Base-by-base conservation (phyloP, 78 protist species). In the Bodo saltans region DNA sequence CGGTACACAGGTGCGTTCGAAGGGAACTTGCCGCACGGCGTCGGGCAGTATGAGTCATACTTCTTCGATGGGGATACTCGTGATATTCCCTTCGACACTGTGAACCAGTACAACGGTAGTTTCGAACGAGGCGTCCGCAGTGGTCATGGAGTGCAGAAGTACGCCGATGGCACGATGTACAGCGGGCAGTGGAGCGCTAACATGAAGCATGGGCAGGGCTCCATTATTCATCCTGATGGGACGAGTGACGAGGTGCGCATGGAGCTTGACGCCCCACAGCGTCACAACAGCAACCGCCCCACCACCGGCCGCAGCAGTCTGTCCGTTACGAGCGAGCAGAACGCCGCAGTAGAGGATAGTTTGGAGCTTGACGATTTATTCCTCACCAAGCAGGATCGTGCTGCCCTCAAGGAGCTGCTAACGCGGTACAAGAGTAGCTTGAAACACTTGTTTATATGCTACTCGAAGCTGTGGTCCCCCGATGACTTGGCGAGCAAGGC, bases 191-290 rank as follows among this genome's bases (percentile, higher is more conserved):
- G 74, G 82, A 25, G 28, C 3, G 34, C 68, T 32, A 42, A 42
- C 26, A 32, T 74, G 82, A 70, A 74, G 79, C 76, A 74, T 17
- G 91, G 91, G 30, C 28, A 47, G 47, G 91, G 91, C n/a, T 23
- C 60, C n/a, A 47, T 47, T 8, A 23, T 23, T 17, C 60, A 47
- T 47, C 60, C 60, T 17, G 60, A 47, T 47, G 60, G 60, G 17
- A 23, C 60, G n/a, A 8, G 17, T 23, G 60, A 47, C 60, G 60
- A 47, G 17, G n/a, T 47, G n/a, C n/a, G 17, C n/a, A 47, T 47
- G 60, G 60, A 47, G 60, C 8, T 23, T 17, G 60, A 47, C 17
- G 8, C 60, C 60, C n/a, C 8, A 47, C 60, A 17, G 60, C 17
- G 60, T 47, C 60, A 17, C 60, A 47, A n/a, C n/a, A n/a, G n/a